Evolutionary conservation across 192 early-diverging fungal genomes (phyloP).

Genomic region (Linnemannia elongata): DNA sequence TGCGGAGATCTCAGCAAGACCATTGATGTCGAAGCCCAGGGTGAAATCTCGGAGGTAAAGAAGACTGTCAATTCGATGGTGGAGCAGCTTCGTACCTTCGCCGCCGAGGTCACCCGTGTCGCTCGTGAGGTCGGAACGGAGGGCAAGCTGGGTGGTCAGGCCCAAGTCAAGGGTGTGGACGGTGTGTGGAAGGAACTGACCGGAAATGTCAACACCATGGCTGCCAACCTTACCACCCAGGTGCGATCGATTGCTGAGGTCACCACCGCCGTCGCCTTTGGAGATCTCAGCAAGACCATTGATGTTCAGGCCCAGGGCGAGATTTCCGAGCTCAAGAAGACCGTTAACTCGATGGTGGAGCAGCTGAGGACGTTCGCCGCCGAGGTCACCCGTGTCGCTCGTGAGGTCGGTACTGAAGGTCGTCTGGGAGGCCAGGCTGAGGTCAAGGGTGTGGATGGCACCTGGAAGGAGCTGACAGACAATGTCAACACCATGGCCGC

Average conservation of each 20-base stretch:
- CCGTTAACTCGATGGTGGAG: slow-evolving; percentile 66
- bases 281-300: slow-evolving; percentile 61
- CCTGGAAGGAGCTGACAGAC: slow-evolving; percentile 72
- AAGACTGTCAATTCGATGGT: no score
- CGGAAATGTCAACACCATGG: slow-evolving; percentile 66
- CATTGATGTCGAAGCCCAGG: slow-evolving; percentile 59
- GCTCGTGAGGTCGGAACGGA: no score
- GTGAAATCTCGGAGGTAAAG: slow-evolving; percentile 71
- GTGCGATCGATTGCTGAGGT: slow-evolving; percentile 65
- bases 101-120: no score
- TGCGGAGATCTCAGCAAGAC: slow-evolving; percentile 69
- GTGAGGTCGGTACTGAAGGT: slow-evolving; percentile 73
- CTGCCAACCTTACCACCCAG: slow-evolving; percentile 61
- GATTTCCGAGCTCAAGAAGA: slow-evolving; percentile 60
- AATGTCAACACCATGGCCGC: slow-evolving; percentile 75
- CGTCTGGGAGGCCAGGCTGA: slow-evolving; percentile 73
- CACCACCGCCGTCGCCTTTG: slow-evolving; percentile 55
- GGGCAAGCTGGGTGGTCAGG: slow-evolving; percentile 65
- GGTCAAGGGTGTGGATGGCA: slow-evolving; percentile 68
- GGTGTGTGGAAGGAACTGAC: slow-evolving; percentile 63
- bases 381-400: slow-evolving; percentile 70
- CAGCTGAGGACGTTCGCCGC: slow-evolving; percentile 65
- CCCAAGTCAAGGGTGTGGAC: slow-evolving; percentile 40
- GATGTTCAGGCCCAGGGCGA: slow-evolving; percentile 54
- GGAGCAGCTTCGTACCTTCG: no score